Conservation (phyloP, 23 red algal genomes). For the Chondrus crispus region DNA sequence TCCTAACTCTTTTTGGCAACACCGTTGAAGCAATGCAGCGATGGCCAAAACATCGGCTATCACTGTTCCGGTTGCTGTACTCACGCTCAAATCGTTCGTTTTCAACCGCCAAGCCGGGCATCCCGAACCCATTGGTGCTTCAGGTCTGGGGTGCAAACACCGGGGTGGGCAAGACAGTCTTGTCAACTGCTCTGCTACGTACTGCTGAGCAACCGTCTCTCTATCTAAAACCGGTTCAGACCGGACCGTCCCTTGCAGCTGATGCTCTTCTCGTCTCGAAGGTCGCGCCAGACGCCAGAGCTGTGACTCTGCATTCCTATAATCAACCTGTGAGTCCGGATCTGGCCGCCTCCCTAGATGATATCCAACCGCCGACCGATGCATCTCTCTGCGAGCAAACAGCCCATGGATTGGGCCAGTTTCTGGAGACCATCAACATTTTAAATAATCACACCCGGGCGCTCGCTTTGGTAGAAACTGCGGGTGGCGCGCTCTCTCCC, state of each 20-base stretch:
- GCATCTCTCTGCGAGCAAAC: slow-evolving; percentile 7
- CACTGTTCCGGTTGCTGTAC: background rate
- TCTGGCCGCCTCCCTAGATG: slow-evolving; percentile 28
- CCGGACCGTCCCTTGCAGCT: slow-evolving; percentile 76
- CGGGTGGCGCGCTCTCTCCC: slow-evolving; percentile 90
- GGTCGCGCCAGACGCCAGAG: background rate
- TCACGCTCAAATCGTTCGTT: background rate
- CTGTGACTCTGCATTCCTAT: slow-evolving; percentile 42
- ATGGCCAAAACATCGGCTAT: background rate
- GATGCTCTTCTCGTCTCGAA: slow-evolving; percentile 48
- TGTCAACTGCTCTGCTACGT: slow-evolving; percentile 65
- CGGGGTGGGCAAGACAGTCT: slow-evolving; percentile 90
- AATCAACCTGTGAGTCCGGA: slow-evolving; percentile 53
- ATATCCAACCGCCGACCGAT: background rate
- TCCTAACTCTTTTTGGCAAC: background rate
- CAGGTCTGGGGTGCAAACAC: slow-evolving; percentile 96
- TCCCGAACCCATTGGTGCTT: slow-evolving; percentile 24
- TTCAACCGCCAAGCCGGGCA: background rate
- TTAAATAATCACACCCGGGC: background rate
- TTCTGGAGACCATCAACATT: background rate
- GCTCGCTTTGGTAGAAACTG: slow-evolving; percentile 67
- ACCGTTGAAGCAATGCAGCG: background rate
- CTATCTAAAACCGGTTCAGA: slow-evolving; percentile 95
- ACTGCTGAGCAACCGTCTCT: background rate
- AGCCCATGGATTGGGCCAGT: background rate